Conservation (phyloP, 2,329 filamentous ascomycete genomes). For the Clonostachys byssicola region DNA sequence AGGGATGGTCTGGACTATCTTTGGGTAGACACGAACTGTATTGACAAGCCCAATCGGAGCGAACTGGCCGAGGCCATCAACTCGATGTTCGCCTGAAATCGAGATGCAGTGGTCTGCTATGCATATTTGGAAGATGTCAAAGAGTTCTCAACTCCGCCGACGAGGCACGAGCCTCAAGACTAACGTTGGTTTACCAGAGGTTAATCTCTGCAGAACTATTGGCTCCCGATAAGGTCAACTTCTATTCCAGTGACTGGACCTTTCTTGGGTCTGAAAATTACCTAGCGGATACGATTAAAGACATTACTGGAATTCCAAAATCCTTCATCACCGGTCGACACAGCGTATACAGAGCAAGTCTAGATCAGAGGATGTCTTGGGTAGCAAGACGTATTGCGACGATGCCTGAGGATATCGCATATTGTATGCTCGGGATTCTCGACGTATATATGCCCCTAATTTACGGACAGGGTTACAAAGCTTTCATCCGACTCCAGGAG, state of each 20-base stretch:
- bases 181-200: constrained; percentile 4
- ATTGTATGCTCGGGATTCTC: constrained; percentile 10
- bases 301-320: constrained; percentile 3
- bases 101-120: constrained; percentile 4
- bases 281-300: not conserved
- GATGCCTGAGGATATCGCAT: constrained; percentile 10
- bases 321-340: not conserved
- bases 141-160: too few species aligned
- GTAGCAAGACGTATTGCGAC: constrained; percentile 8
- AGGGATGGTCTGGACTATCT: constrained; percentile 2
- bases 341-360: not conserved
- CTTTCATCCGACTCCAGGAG: too few species aligned
- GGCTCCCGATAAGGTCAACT: constrained; percentile 4
- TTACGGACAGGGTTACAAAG: too few species aligned
- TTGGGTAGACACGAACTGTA: constrained; percentile 12
- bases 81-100: constrained; percentile 12
- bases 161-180: not conserved
- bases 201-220: constrained; percentile 9
- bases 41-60: constrained; percentile 10
- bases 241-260: constrained; percentile 15
- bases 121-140: constrained; percentile 4
- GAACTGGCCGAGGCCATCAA: constrained; percentile 4
- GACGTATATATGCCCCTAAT: too few species aligned
- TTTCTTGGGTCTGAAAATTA: constrained; percentile 1
- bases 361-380: constrained; percentile 6